Evolutionary conservation across 2,329 filamentous ascomycete species (phyloP), one percentile per base, ranked within the genome.

Genomic region (Pseudogymnoascus sp.): DNA sequence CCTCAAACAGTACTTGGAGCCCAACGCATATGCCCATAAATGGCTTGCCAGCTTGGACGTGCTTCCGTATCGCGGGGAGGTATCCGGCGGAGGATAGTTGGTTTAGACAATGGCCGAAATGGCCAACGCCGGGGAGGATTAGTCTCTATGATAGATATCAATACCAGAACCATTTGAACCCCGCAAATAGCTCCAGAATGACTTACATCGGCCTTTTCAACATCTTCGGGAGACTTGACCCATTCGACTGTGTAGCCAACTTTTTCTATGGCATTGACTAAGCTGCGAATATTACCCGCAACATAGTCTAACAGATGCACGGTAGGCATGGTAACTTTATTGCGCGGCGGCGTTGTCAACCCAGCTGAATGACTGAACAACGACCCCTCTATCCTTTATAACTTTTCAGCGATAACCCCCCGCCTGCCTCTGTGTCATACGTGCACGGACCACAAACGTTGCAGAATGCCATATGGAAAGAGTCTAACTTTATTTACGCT

Each of bases 21-120:
- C 95, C 95, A 62, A 99, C 95, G 73, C 95, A 99, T 72, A 99
- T 96, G 60, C 90, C 93, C 88, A 99, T 96, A 74, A 99, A 97
- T 12, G 93, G 92, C 77, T 97, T 97, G n/a, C 92, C 93, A 12
- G 89, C 84, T 61, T 86, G 82, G 71, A 99, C 93, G 78, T 97
- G 92, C 68, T 86, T 82, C 69, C 82, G 85, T 67, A 99, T 88
- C 8, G 92, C 90, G 65, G 91, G 89, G 62, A 93, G 80, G 77
- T 93, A 99, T 67, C 90, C 91, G 38, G 91, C 91, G 43, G 86
- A 83, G 14, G 88, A 81, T 69, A 99, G 87, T 73, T 96, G 92
- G 28, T 86, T 86, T 67, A 97, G 81, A 76, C 95, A 99, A 80
- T 99, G 92, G 65, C 95, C 95, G 72, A 97, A 99, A 81, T 99